A percentile compares a stretch with the other conserved stretches of the same genome.
Evolutionary conservation across 2,329 filamentous ascomycete genomes (phyloP).

Genomic region (Botrytis fragariae): DNA sequence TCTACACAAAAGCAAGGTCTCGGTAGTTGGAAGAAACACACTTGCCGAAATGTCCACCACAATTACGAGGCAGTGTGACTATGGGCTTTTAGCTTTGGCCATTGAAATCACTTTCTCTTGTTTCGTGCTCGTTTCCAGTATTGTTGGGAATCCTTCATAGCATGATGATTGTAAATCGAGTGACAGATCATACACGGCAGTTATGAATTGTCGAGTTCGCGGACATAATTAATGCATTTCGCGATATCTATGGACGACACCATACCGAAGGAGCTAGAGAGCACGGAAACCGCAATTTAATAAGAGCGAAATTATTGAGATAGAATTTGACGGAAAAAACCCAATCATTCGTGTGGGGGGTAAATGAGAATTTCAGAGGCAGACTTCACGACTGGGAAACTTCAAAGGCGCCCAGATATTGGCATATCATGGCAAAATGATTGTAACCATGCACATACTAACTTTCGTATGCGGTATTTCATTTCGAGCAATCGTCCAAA

Average conservation of each 20-base stretch:
- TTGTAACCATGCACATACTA: neutral
- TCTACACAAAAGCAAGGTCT: neutral
- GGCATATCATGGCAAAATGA: neutral
- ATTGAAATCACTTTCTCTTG: neutral
- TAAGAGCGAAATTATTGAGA: neutral
- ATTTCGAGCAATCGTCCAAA: neutral
- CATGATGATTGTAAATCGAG: neutral
- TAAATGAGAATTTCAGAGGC: neutral
- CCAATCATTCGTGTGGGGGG: no score
- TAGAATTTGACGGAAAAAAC: neutral
- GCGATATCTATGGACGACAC: neutral
- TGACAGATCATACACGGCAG: neutral
- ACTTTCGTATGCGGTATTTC: neutral
- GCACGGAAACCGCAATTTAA: neutral
- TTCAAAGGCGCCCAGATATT: neutral
- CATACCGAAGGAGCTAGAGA: neutral
- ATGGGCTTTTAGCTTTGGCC: neutral
- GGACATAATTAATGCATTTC: neutral
- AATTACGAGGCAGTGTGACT: neutral
- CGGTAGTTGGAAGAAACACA: slow-evolving; percentile 2
- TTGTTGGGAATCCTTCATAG: neutral
- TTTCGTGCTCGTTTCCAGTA: neutral
- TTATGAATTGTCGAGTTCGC: neutral
- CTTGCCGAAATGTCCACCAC: neutral
- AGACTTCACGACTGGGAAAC: neutral